Conservation (phyloP, 805 yeast species). For the Kodamaea fukazawae region DNA sequence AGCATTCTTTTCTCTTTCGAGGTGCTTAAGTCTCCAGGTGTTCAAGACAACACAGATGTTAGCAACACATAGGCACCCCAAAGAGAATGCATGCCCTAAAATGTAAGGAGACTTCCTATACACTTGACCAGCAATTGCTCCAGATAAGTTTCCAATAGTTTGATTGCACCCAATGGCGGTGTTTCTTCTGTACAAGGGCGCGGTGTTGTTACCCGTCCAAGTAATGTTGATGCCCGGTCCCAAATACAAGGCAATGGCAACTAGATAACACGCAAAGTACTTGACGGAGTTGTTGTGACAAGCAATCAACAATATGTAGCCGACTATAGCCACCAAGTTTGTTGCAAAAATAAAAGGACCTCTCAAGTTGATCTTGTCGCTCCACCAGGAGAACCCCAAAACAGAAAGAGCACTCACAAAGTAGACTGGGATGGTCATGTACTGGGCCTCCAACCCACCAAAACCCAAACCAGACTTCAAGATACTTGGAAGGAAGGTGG, state of each 20-base stretch:
- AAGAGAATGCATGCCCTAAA: slow-evolving; percentile 39
- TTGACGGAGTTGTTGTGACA: slow-evolving; percentile 27
- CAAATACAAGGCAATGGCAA: slow-evolving; percentile 34
- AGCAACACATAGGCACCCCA: slow-evolving; percentile 30
- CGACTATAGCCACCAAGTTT: slow-evolving; percentile 26
- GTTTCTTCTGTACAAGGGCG: slow-evolving; percentile 43
- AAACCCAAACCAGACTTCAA: slow-evolving; percentile 30
- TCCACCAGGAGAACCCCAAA: slow-evolving; percentile 20
- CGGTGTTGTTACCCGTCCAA: slow-evolving; percentile 44
- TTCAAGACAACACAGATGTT: slow-evolving; percentile 16
- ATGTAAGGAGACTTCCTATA: slow-evolving; percentile 38
- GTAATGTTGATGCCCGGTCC: slow-evolving; percentile 39
- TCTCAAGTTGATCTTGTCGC: slow-evolving; percentile 27
- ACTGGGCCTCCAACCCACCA: slow-evolving; percentile 30
- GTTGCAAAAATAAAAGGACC: slow-evolving; percentile 28
- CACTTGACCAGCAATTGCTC: slow-evolving; percentile 44
- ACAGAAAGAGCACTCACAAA: slow-evolving; percentile 28
- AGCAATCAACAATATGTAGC: slow-evolving; percentile 31
- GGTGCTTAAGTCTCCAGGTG: slow-evolving; percentile 13
- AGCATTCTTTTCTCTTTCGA: slow-evolving; percentile 8
- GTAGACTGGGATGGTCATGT: slow-evolving; percentile 40
- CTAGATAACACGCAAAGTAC: slow-evolving; percentile 36
- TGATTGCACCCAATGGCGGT: slow-evolving; percentile 43
- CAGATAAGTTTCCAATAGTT: slow-evolving; percentile 44
- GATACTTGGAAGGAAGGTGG: slow-evolving; percentile 41